These are phyloP conservation scores for Penicillium sp. DNA, from an alignment of 2,329 filamentous ascomycete species.

Conservation along the genomic window DNA sequence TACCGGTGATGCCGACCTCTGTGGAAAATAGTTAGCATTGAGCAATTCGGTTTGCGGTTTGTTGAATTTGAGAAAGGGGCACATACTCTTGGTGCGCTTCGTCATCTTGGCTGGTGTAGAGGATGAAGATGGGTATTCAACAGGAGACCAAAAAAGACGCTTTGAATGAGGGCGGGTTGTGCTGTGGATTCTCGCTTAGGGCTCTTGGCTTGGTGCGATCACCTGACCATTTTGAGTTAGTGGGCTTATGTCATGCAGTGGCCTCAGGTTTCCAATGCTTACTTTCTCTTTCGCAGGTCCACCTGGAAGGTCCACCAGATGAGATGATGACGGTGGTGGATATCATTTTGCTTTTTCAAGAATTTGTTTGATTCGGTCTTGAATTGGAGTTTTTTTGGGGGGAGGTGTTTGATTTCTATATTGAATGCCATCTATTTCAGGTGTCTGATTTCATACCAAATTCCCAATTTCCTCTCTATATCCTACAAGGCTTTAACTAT, in stretches of 20 bases:
- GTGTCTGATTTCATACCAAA: not conserved
- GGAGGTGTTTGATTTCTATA: not conserved
- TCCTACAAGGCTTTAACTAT: not conserved
- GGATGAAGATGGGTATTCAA: conserved; percentile 33
- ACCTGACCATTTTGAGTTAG: conserved; percentile 19
- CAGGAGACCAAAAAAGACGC: conserved; percentile 29
- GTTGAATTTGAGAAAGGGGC: not conserved
- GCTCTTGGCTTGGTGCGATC: conserved; percentile 26
- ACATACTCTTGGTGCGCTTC: conserved; percentile 77
- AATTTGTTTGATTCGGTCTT: not conserved
- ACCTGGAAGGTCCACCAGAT: conserved; percentile 1
- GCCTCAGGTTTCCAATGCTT: conserved; percentile 8
- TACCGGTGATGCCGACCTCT: conserved; percentile 95
- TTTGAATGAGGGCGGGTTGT: conserved; percentile 26
- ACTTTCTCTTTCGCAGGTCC: conserved; percentile 1
- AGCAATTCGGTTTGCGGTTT: conserved; percentile 4
- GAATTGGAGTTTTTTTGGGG: not conserved
- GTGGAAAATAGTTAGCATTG: conserved; percentile 27
- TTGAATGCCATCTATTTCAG: conserved; percentile 1
- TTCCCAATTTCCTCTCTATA: not conserved
- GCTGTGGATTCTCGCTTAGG: conserved; percentile 37
- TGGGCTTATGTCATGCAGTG: conserved; percentile 5
- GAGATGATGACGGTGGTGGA: conserved; percentile 2
- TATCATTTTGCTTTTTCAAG: not conserved
- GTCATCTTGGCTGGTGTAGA: conserved; percentile 62